Evolutionary conservation across 169 alveolate species (phyloP).

Genomic region (Eimeria sp.): DNA sequence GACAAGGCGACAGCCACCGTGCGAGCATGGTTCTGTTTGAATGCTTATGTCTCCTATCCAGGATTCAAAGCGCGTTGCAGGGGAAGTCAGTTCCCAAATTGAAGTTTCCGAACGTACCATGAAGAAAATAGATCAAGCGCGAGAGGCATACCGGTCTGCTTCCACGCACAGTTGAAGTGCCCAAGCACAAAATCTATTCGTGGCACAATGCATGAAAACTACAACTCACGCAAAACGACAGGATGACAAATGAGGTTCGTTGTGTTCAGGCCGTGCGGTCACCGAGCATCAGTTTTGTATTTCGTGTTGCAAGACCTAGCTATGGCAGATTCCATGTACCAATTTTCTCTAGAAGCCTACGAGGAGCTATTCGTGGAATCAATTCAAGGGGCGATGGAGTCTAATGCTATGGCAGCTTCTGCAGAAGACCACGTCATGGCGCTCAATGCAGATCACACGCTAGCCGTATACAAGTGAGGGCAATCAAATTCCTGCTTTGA

Average conservation of each 20-base stretch:
- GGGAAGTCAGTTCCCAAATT: constrained; percentile 83
- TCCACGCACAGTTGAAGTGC: background rate
- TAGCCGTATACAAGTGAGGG: constrained; percentile 86
- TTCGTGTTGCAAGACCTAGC: constrained; percentile 95
- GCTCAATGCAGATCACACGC: constrained; percentile 91
- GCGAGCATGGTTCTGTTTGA: background rate
- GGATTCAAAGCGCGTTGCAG: constrained; percentile 89
- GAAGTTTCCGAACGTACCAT: constrained; percentile 87
- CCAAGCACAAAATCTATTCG: background rate
- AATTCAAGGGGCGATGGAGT: constrained; percentile 90
- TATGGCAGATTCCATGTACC: constrained; percentile 97
- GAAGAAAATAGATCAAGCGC: constrained; percentile 90
- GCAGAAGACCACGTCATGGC: constrained; percentile 91
- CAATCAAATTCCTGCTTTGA: background rate
- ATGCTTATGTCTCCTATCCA: background rate
- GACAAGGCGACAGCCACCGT: background rate
- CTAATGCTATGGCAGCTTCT: constrained; percentile 85
- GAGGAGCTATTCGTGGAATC: constrained; percentile 92
- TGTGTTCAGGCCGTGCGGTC: constrained; percentile 92
- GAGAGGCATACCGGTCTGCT: constrained; percentile 91
- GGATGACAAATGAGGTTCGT: background rate
- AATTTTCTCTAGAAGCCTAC: constrained; percentile 96
- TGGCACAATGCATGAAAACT: background rate
- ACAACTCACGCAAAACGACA: background rate
- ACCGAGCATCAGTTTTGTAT: constrained; percentile 95